phyloP scores from a whole-genome alignment of 257 asterid genomes.

The Penstemon eatonii region DNA sequence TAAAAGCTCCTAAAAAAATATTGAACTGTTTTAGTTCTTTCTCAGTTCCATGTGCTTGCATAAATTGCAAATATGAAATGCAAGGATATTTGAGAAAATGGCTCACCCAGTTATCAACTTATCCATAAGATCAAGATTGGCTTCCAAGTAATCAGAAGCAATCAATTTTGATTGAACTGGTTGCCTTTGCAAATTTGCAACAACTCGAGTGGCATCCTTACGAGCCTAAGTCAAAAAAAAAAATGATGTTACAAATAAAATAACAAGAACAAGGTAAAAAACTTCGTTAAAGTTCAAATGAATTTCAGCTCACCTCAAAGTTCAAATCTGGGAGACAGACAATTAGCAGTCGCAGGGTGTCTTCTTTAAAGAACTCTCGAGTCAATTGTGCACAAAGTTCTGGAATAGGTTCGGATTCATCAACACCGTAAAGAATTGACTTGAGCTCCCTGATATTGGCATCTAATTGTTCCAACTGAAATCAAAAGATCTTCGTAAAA shows the following conservation, averaged over 20 bases:
- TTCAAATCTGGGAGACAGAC: conserved; percentile 64
- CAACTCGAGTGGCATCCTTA: conserved; percentile 80
- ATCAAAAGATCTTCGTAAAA: conserved; percentile 18
- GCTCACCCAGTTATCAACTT: conserved; percentile 70
- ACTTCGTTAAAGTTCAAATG: neutral
- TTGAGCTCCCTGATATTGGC: conserved; percentile 58
- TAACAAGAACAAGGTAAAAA: neutral
- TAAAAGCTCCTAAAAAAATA: neutral
- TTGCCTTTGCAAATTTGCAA: conserved; percentile 92
- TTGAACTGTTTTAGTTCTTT: conserved; percentile 3
- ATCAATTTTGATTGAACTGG: conserved; percentile 64
- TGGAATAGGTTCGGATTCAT: conserved; percentile 67
- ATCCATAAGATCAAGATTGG: conserved; percentile 75
- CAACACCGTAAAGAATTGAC: conserved; percentile 66
- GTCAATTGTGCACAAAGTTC: conserved; percentile 80
- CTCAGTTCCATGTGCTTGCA: conserved; percentile 1
- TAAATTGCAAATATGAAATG: neutral
- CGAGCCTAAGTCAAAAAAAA: conserved; percentile 59
- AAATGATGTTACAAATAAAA: conserved; percentile 7
- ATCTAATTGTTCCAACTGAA: conserved; percentile 68
- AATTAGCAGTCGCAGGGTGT: conserved; percentile 69
- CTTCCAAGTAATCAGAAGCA: conserved; percentile 80
- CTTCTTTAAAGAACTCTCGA: conserved; percentile 63
- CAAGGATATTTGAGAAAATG: conserved; percentile 9
- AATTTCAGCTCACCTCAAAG: conserved; percentile 58